Percentiles rank a stretch among this genome's conserved stretches.
phyloP scores from a whole-genome alignment of 2,329 filamentous ascomycete species.

The Apiospora rasikravindrae region DNA sequence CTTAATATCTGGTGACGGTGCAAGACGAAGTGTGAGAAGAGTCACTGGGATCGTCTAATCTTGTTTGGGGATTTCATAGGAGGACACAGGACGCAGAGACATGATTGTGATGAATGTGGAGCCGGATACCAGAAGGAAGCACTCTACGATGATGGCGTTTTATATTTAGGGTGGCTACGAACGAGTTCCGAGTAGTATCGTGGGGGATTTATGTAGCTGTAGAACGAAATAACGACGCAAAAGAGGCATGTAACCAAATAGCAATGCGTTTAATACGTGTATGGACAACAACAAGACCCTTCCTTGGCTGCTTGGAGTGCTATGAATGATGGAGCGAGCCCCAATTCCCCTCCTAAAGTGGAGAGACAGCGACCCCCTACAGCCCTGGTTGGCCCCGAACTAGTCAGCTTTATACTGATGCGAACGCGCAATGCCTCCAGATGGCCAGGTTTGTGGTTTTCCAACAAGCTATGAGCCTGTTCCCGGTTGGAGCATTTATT shows the following conservation, averaged over 20 bases:
- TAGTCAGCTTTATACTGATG: conserved; percentile 10
- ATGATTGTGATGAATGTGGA: conserved; percentile 14
- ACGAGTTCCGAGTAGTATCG: not conserved
- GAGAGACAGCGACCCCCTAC: not conserved
- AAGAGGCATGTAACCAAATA: not conserved
- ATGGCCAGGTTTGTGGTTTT: conserved; percentile 8
- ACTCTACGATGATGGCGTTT: conserved; percentile 15
- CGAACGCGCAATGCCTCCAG: conserved; percentile 9
- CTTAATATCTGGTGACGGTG: conserved; percentile 82
- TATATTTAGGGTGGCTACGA: conserved; percentile 1
- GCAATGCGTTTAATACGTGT: not conserved
- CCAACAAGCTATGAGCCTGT: conserved; percentile 4
- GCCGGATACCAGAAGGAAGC: not conserved
- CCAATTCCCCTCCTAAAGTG: conserved; percentile 10
- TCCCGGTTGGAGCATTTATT: not conserved
- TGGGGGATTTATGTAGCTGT: conserved; percentile 20
- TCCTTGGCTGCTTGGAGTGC: not conserved
- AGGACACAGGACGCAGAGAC: not conserved
- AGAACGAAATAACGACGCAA: conserved; percentile 29
- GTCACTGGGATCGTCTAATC: conserved; percentile 55
- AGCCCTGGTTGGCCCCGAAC: not conserved
- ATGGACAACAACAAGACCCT: too few relatives aligned
- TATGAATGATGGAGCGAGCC: not conserved
- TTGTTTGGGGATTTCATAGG: not conserved
- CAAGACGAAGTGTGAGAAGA: conserved; percentile 80